Base-by-base conservation (phyloP, 768 basidiomycete species). In the Hortiboletus flavorubellus region DNA sequence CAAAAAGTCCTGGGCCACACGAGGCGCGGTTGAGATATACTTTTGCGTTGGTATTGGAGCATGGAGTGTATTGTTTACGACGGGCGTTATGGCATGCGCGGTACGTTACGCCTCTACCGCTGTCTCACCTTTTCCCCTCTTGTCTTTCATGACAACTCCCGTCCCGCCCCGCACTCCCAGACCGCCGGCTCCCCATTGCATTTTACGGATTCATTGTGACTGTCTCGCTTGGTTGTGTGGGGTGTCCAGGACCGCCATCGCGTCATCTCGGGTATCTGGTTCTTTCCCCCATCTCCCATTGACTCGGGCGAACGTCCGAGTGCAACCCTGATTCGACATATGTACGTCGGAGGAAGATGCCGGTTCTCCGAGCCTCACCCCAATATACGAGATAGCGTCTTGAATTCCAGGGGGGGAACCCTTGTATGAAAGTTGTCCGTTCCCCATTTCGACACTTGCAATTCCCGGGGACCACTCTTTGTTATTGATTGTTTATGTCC, bases 1-100 rank as follows among this genome's bases (percentile, higher is more conserved):
- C 21, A 21, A 21, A 21, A 26, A 26, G 26, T 26, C 26, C 26
- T 21, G 21, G 21, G 21, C 26, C 26, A 26, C 26, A 41, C 42
- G 40, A 59, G 52, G 62, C 35, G 51, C 49, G 21, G 37, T 18
- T n/a, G 21, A n/a, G 46, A 46, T 37, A 63, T 29, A n/a, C 46
- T 41, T 53, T 49, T 42, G 44, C 26, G 18, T 49, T 33, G 34
- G 39, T 10, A 10, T 47, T 58, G 39, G 31, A 46, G 44, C 29
- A 29, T 49, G 42, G 45, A 21, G 15, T n/a, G 16, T 49, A 49
- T 18, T 26, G 26, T 51, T 49, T 51, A 51, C 53, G 62, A 64
- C 14, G 31, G 4, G 9, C 1, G 2, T 60, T 64, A 58, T 61
- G 59, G 52, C 62, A 64, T 60, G 16, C 33, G 16, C 18, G 41